Percentiles rank a stretch among this genome's conserved stretches.
Evolutionary conservation across 1,284 basidiomycete genomes (phyloP).

Genomic region (Irpex lacteus): DNA sequence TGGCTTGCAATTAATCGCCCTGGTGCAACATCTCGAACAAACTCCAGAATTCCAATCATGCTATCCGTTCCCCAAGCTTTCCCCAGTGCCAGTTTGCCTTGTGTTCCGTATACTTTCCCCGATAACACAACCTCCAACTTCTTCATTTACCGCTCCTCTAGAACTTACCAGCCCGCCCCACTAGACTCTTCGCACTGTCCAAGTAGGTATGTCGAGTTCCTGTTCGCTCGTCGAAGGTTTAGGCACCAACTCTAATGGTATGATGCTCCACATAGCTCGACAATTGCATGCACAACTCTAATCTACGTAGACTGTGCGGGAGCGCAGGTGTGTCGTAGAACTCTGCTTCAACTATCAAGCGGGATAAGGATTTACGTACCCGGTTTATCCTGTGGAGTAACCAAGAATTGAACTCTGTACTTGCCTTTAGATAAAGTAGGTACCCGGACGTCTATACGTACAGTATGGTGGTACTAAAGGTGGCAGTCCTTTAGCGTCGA

Average conservation of each 20-base stretch:
- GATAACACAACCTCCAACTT: not conserved
- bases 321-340: not conserved
- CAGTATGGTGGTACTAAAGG: too few species aligned
- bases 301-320: too few species aligned
- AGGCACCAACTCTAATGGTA: not conserved
- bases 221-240: not conserved
- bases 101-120: not conserved
- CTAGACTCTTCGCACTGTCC: not conserved
- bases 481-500: too few species aligned
- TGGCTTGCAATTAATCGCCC: not conserved
- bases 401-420: too few species aligned
- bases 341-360: not conserved
- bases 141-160: not conserved
- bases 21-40: not conserved
- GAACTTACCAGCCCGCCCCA: not conserved
- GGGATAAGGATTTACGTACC: too few species aligned
- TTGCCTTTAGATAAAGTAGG: too few species aligned
- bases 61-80: not conserved
- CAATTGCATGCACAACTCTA: not conserved
- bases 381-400: too few species aligned
- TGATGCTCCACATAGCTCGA: not conserved
- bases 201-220: not conserved
- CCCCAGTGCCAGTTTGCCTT: not conserved
- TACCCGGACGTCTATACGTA: too few species aligned
- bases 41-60: not conserved